Conservation (phyloP, 2,329 filamentous ascomycete species). For the Diplodia sapinea region DNA sequence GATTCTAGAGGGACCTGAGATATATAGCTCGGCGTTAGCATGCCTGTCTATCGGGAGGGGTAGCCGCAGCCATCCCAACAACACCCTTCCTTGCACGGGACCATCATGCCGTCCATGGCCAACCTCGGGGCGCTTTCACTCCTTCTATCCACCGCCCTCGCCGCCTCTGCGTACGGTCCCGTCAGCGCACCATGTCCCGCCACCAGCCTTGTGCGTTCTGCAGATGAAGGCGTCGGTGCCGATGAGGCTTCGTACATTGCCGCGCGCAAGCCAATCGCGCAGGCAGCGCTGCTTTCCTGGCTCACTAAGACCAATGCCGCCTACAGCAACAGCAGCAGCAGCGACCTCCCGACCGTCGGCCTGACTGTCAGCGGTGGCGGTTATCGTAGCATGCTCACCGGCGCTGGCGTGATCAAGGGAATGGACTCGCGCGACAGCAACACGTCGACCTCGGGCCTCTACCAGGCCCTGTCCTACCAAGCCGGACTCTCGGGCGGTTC, state of each 20-base stretch:
- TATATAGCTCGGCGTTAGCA: conserved; percentile 5
- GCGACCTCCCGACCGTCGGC: conserved; percentile 50
- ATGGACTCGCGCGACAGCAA: conserved; percentile 53
- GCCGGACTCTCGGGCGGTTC: conserved; percentile 54
- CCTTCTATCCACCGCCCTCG: conserved; percentile 14
- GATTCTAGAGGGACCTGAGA: not conserved
- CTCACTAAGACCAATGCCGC: conserved; percentile 39
- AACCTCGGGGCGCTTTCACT: conserved; percentile 18
- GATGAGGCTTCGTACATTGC: conserved; percentile 49
- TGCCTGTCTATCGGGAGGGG: not conserved
- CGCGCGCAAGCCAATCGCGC: conserved; percentile 48
- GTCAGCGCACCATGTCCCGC: conserved; percentile 47
- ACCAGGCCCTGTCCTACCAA: conserved; percentile 55
- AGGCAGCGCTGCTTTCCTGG: conserved; percentile 49
- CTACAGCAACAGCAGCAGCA: conserved; percentile 47
- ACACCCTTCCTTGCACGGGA: not conserved
- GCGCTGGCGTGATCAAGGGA: conserved; percentile 51
- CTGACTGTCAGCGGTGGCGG: conserved; percentile 49
- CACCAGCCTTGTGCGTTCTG: conserved; percentile 46
- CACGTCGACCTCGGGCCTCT: conserved; percentile 49
- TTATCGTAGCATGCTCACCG: conserved; percentile 49
- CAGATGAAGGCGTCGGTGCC: conserved; percentile 43
- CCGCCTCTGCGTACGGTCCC: conserved; percentile 45
- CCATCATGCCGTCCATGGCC: conserved; percentile 13
- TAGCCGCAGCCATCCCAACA: not conserved